A percentile compares a stretch with the other conserved stretches of the same genome.
phyloP scores from a whole-genome alignment of 2,329 filamentous ascomycete species.

The Penicillium sp. region DNA sequence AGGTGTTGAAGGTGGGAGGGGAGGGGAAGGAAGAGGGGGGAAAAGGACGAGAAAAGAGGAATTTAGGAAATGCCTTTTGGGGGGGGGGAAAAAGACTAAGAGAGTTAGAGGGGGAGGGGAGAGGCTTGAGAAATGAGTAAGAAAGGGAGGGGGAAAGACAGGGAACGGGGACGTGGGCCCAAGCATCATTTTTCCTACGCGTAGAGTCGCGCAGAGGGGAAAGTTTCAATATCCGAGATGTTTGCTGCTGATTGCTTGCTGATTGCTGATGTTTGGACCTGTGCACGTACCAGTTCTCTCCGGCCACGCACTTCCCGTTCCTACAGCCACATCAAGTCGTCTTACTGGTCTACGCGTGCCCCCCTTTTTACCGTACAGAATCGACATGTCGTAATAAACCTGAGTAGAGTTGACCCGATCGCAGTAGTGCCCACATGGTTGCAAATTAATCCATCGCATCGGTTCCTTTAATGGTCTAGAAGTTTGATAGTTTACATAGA shows the following conservation, averaged over 20 bases:
- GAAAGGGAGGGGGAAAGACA: constrained; percentile 13
- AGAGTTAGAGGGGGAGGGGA: constrained; percentile 5
- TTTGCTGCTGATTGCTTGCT: background rate
- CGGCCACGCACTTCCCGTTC: constrained; percentile 23
- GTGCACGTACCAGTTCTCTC: background rate
- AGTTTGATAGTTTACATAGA: background rate
- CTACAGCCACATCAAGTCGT: constrained; percentile 10
- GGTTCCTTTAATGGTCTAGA: constrained; percentile 8
- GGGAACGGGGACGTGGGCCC: constrained; percentile 19
- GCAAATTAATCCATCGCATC: constrained; percentile 5
- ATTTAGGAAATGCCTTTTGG: constrained; percentile 15
- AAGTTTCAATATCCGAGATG: constrained; percentile 5
- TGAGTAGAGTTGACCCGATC: constrained; percentile 12
- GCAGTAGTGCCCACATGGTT: constrained; percentile 10
- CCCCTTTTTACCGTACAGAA: constrained; percentile 18
- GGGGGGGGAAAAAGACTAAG: constrained; percentile 9
- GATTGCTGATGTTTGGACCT: background rate
- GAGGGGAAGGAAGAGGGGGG: constrained; percentile 15
- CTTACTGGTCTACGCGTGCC: background rate
- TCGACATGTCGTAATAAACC: constrained; percentile 22
- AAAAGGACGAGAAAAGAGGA: constrained; percentile 22
- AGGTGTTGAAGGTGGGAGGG: constrained; percentile 20
- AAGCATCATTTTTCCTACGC: constrained; percentile 23
- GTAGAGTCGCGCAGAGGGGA: constrained; percentile 14
- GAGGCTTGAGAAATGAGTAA: constrained; percentile 9